Evolutionary conservation across 441 rosid species (phyloP), one percentile per base, ranked within the genome.

Genomic region (Geranium incanum): DNA sequence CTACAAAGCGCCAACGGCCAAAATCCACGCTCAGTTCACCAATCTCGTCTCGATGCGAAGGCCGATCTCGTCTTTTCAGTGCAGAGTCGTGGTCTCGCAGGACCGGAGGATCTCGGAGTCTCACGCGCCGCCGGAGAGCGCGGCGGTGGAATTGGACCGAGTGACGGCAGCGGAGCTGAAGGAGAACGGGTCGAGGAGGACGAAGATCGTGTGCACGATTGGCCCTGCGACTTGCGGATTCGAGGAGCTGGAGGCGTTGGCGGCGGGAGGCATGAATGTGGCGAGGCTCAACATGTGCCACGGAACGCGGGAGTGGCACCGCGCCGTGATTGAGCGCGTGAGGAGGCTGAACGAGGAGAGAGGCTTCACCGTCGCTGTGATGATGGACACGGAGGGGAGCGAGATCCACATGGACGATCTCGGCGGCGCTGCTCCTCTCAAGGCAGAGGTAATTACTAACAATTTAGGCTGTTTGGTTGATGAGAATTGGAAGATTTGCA

Each of bases 211-310:
- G 37, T 80, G 86, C 78, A 80, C 82, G 18, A 80, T 80, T 36
- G 82, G 82, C n/a, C 86, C 84, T 1, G 69, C 70, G 18, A 78
- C 82, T 9, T 83, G 84, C 76, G 79, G 78, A 9, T 81, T 75
- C 68, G 77, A 81, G 15, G 78, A 81, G 70, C 78, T 81, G 39
- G 84, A 83, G 78, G 84, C 81, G 9, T 76, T 83, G 38, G 79
- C 80, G 23, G 74, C 73, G 3, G 86, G 84, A 2, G 84, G 86
- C 28, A 78, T 78, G 86, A 81, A 95, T 75, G 95, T 91, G 9
- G 98, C 97, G 11, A 73, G 99, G 64, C 81, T 95, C 60, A 95
- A 95, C 69, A 93, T 95, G 99, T 95, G 99, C 68, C 99, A 95
- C 68, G 96, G 97, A 0, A 81, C 50, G 79, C 81, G 64, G 13